These are phyloP conservation scores for Scortechinia acanthostroma DNA, from an alignment of 2,329 filamentous ascomycete genomes.

Conservation along the genomic window DNA sequence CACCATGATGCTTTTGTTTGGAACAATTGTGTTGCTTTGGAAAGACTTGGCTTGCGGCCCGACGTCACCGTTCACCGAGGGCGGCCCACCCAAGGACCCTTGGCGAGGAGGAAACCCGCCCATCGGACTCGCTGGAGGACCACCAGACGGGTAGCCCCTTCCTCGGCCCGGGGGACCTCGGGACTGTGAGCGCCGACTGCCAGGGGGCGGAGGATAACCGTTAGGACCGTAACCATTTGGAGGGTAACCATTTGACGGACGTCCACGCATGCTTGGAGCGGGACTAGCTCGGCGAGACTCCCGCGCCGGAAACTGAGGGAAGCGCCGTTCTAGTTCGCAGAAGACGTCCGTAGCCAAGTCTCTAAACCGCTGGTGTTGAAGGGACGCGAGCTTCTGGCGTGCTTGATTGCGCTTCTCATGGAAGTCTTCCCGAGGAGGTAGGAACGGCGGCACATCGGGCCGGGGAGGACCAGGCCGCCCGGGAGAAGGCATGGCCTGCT, in stretches of 20 bases:
- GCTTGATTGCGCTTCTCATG: conserved; percentile 72
- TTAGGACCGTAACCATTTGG: conserved; percentile 16
- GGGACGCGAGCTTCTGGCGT: conserved; percentile 62
- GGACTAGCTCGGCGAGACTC: conserved; percentile 47
- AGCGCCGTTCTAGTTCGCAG: conserved; percentile 64
- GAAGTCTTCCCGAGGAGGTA: conserved; percentile 61
- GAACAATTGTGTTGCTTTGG: conserved; percentile 68
- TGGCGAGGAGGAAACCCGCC: background rate
- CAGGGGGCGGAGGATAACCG: background rate
- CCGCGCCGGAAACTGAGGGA: conserved; percentile 50
- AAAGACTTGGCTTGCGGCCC: conserved; percentile 63
- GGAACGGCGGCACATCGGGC: conserved; percentile 36
- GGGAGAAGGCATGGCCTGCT: conserved; percentile 36
- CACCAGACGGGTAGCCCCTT: conserved; percentile 13
- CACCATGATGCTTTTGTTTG: conserved; percentile 70
- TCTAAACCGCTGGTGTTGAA: conserved; percentile 59
- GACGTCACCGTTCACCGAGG: conserved; percentile 34
- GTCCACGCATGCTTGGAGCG: conserved; percentile 34
- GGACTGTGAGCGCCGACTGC: background rate
- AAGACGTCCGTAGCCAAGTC: conserved; percentile 72
- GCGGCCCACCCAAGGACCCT: conserved; percentile 19
- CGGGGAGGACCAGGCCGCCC: conserved; percentile 14
- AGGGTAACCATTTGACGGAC: conserved; percentile 25
- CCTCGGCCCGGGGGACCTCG: background rate
- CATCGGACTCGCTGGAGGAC: conserved; percentile 15